Base-by-base conservation (phyloP, 2,329 filamentous ascomycete species). In the Teratosphaeriaceae sp. region DNA sequence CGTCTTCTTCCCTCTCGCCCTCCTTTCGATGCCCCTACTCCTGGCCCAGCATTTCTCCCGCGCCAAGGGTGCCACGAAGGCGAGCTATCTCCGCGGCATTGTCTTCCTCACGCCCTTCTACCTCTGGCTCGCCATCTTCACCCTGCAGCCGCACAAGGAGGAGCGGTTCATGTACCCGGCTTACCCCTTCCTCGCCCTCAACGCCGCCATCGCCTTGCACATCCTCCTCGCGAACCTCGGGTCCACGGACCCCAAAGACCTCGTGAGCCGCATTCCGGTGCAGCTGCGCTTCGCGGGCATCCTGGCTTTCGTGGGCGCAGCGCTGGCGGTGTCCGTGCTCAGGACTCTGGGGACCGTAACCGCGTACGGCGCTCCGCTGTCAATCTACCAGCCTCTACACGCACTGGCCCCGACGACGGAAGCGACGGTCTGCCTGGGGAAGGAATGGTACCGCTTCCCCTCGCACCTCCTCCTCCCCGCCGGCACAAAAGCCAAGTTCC, bases 121-220 rank as follows among this genome's bases (percentile, higher is more conserved):
- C 62, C 75, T 96, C 60, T 98, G 92, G 92, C 75, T 98, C 21
- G 78, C 68, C 3, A 92, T 97, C 49, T 97, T 98, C 68, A 90
- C 86, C 0, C 62, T 84, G 7, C 92, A 98, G 61, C 87, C 92
- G 13, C 92, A 98, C 68, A 98, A 98, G 60, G 92, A 98, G 63
- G 92, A 98, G 66, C 77, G 92, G 5, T 98, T 98, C 70, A 97
- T 98, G 89, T 98, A 95, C 58, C 92, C 92, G 0, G 85, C 80
- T 2, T 98, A 98, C 58, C 92, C 92, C 1, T 88, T 90, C 50
- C 73, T 98, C 27, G 84, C 85, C 0, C 73, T 98, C 26, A 96
- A 95, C 57, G 89, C 89, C 2, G 85, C 90, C 7, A 76, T 96
- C 41, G 78, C 86, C 3, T 70, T 94, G 26, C 88, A 97, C 62